Evolutionary conservation across 768 basidiomycete genomes (phyloP), one percentile per base, ranked within the genome.

Genomic region (Boletus barrowsii): DNA sequence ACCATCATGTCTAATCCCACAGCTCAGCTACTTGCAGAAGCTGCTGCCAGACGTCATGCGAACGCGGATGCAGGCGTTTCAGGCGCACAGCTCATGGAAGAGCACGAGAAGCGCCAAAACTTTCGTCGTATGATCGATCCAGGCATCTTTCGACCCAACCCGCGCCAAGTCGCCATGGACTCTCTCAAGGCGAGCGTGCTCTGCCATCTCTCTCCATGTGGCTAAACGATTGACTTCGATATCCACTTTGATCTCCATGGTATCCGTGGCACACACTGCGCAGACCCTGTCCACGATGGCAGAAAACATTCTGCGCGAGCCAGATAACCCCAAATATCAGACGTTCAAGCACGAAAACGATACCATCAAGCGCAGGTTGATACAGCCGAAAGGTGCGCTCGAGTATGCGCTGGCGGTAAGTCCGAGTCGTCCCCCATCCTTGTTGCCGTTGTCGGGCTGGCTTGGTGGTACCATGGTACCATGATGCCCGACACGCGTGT

Each of bases 41-140:
- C 70, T 36, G 70, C 64, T 36, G 51, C 62, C 42, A 67, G 61
- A 6, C 71, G 69, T 20, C 60, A 39, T 52, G 13, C 40, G 18
- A 59, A 20, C 42, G 3, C 52, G 4, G 50, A 24, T 11, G 13
- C 47, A 15, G 33, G 29, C 17, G 3, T n/a, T 3, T 49, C 64
- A 2, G 42, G 42, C 24, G 26, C 58, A 14, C 64, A 61, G 42
- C 59, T 60, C 36, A 54, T 53, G 33, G 74, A 76, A 56, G 81
- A 90, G 56, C 82, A 86, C 59, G 87, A 87, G 49, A 80, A 78
- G 50, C 82, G 86, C 40, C 88, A 86, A 64, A 75, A 75, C 52
- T 91, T 92, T 68, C 79, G 90, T 42, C 77, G 90, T 37, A 74
- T 92, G 55, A 79, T 92, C 55, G 87, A 92, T 61, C 88, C 88